Evolutionary conservation across 345 rosid species (phyloP), one percentile per base, ranked within the genome.

Genomic region (Linum trigynum): DNA sequence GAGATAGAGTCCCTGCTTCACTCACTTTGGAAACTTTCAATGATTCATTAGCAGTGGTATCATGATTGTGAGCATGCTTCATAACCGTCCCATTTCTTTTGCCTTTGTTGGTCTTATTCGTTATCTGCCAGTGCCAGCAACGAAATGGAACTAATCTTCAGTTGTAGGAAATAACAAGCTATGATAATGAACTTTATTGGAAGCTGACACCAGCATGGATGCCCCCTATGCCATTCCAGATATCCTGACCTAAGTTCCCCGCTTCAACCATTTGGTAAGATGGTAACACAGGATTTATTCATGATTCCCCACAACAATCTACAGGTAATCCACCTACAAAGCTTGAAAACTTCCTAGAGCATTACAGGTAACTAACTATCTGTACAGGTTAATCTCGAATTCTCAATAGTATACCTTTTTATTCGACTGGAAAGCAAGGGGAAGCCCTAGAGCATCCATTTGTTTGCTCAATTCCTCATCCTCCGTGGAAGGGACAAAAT

Each of bases 401-500:
- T n/a, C n/a, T n/a, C n/a, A n/a, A 17, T 15, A 14, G 36, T 51
- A 63, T 69, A 87, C 98, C 84, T 77, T 79, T 72, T 86, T 90
- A 53, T 70, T 90, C 5, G 95, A 82, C 64, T 76, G 75, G 73
- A 94, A 94, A 2, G 90, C 73, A 66, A 80, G 68, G 2, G 99
- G 99, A 74, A 94, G 96, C 69, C 95, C 97, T 61, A 86, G 55
- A 37, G 69, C 84, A 42, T 75, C 75, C 96, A 90, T 88, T 75
- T 86, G 84, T 55, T 76, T 65, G 0, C 69, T 58, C 71, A 84
- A 66, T 62, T 79, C 86, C 37, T 68, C 66, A 35, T 86, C 89
- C 69, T 76, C 90, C 3, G 60, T 63, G 11, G 53, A 70, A 36
- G 11, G 48, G 39, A 43, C 65, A 59, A 61, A 48, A 16, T 79